These are phyloP conservation scores for grape (Vitis vinifera) DNA, from an alignment of 164 flowering plant genomes.

Conservation along the genomic window DNA sequence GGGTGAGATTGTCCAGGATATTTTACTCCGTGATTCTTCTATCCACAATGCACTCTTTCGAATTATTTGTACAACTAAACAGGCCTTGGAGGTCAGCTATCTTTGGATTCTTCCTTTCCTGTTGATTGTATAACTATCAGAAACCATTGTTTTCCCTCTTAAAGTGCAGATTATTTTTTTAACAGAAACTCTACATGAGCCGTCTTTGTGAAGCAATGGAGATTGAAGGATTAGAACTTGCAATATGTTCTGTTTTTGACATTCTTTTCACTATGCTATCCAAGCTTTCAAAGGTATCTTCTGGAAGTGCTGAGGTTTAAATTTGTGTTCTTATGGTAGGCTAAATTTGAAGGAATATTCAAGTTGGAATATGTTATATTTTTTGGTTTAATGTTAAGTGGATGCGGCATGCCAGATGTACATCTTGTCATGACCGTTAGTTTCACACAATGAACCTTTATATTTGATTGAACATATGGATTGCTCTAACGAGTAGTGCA, in stretches of 20 bases:
- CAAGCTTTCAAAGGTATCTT: slow-evolving; percentile 57
- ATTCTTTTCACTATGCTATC: slow-evolving; percentile 52
- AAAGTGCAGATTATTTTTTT: background rate
- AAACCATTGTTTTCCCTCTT: background rate
- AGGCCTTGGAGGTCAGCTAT: slow-evolving; percentile 64
- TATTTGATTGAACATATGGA: background rate
- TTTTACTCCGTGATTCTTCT: slow-evolving; percentile 73
- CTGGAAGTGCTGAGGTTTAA: background rate
- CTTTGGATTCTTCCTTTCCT: background rate
- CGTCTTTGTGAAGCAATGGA: slow-evolving; percentile 65
- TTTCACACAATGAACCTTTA: background rate
- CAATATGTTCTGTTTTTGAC: slow-evolving; percentile 70
- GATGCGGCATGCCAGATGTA: background rate
- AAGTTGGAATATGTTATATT: background rate
- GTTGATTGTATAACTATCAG: background rate
- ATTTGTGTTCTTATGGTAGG: background rate
- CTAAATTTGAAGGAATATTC: background rate
- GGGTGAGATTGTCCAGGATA: slow-evolving; percentile 46
- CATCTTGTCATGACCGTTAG: background rate
- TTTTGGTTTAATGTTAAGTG: slow-evolving; percentile 1
- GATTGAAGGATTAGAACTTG: slow-evolving; percentile 76
- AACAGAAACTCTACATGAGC: slow-evolving; percentile 67
- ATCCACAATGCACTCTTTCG: slow-evolving; percentile 69
- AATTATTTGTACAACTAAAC: slow-evolving; percentile 59
- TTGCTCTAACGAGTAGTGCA: too few relatives aligned